Conservation (phyloP, 257 asterid genomes). For the Orobanche coerulescens region DNA sequence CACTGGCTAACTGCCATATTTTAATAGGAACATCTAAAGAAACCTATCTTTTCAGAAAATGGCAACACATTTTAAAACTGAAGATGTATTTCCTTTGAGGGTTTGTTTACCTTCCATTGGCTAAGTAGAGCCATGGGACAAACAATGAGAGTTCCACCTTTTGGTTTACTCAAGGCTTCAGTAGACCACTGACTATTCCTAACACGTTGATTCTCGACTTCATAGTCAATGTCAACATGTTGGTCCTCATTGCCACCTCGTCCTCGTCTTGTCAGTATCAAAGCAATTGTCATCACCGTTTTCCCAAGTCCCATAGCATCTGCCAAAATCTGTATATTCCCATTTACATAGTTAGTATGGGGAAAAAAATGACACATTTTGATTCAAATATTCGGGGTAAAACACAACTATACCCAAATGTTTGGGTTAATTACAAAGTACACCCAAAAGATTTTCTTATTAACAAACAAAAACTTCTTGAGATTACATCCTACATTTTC, state of each 20-base stretch:
- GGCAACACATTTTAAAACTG: too few relatives aligned
- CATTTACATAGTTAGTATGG: too few relatives aligned
- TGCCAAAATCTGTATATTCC: conserved; percentile 59
- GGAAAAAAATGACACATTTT: too few relatives aligned
- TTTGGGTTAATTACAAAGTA: too few relatives aligned
- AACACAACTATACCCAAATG: too few relatives aligned
- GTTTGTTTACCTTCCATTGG: conserved; percentile 77
- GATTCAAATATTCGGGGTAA: too few relatives aligned
- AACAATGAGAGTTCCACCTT: conserved; percentile 78
- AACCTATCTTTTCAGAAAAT: too few relatives aligned
- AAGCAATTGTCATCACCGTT: conserved; percentile 86
- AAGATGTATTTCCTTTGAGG: not conserved
- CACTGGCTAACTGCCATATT: too few relatives aligned
- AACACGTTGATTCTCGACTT: conserved; percentile 21
- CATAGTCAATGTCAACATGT: conserved; percentile 18
- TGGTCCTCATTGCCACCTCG: conserved; percentile 42
- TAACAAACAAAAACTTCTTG: too few relatives aligned
- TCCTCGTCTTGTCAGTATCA: conserved; percentile 53
- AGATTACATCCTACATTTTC: too few relatives aligned
- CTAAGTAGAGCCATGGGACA: conserved; percentile 92
- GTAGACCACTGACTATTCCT: conserved; percentile 21
- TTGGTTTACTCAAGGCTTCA: conserved; percentile 28
- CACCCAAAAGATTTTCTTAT: too few relatives aligned
- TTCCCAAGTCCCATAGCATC: conserved; percentile 96
- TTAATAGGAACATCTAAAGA: too few relatives aligned